Conservation (phyloP, 225 moss, liverwort and hornwort species). For the Rhytidiadelphus loreus region DNA sequence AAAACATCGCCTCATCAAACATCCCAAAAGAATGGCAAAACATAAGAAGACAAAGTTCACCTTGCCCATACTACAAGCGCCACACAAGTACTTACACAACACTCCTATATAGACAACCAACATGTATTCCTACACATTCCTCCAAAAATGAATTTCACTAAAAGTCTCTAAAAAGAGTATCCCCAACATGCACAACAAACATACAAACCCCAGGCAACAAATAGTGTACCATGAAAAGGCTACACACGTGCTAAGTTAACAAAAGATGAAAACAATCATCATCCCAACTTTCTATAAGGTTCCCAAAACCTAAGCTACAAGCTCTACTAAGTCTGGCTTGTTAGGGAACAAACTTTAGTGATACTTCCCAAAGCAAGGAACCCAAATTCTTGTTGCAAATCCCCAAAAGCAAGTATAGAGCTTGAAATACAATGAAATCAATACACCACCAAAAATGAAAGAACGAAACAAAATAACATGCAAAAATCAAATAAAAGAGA, state of each 20-base stretch:
- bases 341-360: no score
- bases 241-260: accelerated
- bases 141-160: background rate
- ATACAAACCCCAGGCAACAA: background rate
- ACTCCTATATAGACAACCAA: conserved; percentile 24
- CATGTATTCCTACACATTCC: background rate
- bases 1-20: no score
- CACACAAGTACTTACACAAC: conserved; percentile 21
- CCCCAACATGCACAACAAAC: no score
- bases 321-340: accelerated
- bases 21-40: no score
- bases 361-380: background rate
- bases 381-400: background rate
- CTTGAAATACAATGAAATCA: no score
- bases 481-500: background rate
- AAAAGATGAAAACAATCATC: background rate
- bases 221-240: background rate
- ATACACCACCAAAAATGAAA: background rate
- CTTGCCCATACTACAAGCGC: background rate
- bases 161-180: background rate
- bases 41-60: no score
- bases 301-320: background rate
- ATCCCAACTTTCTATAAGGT: background rate
- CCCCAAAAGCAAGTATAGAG: no score
- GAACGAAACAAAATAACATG: background rate